Conservation (phyloP, 2,329 filamentous ascomycete genomes). For the Cladosporium sp. region DNA sequence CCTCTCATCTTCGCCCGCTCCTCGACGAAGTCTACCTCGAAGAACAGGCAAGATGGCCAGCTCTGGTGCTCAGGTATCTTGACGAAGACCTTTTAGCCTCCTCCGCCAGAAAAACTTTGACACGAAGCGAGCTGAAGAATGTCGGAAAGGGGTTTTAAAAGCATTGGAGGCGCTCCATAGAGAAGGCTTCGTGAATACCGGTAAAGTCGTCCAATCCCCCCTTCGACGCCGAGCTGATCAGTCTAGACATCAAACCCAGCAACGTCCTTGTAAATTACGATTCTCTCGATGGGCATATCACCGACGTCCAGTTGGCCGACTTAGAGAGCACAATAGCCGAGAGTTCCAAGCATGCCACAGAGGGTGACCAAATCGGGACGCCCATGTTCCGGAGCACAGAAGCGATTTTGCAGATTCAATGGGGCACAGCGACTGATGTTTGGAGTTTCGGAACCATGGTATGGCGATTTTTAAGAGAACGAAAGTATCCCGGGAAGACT, state of each 20-base stretch:
- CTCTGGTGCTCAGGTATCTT: conserved; percentile 8
- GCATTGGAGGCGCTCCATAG: conserved; percentile 24
- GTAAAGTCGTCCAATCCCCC: too few species aligned
- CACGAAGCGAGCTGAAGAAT: conserved; percentile 14
- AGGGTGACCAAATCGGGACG: conserved; percentile 30
- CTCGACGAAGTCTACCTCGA: conserved; percentile 7
- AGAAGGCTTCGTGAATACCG: conserved; percentile 26
- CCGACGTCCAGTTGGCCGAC: conserved; percentile 30
- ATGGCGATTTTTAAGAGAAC: conserved; percentile 13
- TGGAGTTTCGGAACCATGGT: conserved; percentile 37
- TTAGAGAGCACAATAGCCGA: neutral
- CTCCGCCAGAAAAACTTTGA: neutral
- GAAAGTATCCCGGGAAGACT: neutral
- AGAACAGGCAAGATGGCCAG: neutral
- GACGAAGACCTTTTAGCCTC: conserved; percentile 4
- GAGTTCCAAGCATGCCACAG: conserved; percentile 19
- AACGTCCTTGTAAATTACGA: conserved; percentile 35
- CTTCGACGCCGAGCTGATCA: neutral
- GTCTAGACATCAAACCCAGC: conserved; percentile 30
- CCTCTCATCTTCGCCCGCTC: conserved; percentile 12
- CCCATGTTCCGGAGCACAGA: conserved; percentile 36
- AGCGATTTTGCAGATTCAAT: conserved; percentile 27
- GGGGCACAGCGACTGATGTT: conserved; percentile 36
- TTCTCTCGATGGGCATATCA: conserved; percentile 18
- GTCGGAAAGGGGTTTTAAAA: conserved; percentile 19